Base-by-base conservation (phyloP, 257 asterid species). In the Pogostemon cablin region DNA sequence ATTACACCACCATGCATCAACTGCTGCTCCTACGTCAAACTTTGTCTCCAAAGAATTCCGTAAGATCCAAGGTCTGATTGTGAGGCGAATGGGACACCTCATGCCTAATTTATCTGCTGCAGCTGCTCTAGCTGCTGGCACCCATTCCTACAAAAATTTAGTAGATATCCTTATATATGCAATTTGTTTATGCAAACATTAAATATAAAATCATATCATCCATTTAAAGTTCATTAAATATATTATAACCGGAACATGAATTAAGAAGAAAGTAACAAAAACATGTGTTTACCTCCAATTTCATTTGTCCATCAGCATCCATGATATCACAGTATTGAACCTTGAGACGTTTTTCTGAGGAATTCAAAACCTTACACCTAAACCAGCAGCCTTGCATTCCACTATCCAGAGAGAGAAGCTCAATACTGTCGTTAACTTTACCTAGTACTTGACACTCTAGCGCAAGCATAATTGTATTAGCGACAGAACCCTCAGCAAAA, bases 341-440 rank as follows among this genome's bases (percentile, higher is more conserved):
- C 77, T 67, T 82, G 15, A 87, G 39, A 34, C 12, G 70, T 41
- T 72, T 75, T 61, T 44, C 17, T 66, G 72, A 48, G 7, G 79
- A 67, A 37, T 44, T 61, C 70, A 90, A 60, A 69, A 87, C 67
- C 77, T 79, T 90, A 72, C 88, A 81, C 75, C 81, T 80, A 71
- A 81, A 82, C 92, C 96, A 87, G 80, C 92, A 90, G 32, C 91
- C 95, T 35, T 85, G 65, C 69, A 83, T 46, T 60, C 92, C 86
- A 7, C 88, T 87, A 17, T 90, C 90, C 80, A 78, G 85, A 53
- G 79, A 67, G 68, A 89, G 90, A 71, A 87, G 15, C 15, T 15
- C 15, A 15, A 15, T 15, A 15, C 15, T 15, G 15, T 15, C 0
- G 15, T 15, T 15, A 15, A 15, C 15, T 15, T 15, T 15, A 15